Evolutionary conservation across 225 moss, liverwort and hornwort genomes (phyloP).

Genomic region (Anthoceros angustus): DNA sequence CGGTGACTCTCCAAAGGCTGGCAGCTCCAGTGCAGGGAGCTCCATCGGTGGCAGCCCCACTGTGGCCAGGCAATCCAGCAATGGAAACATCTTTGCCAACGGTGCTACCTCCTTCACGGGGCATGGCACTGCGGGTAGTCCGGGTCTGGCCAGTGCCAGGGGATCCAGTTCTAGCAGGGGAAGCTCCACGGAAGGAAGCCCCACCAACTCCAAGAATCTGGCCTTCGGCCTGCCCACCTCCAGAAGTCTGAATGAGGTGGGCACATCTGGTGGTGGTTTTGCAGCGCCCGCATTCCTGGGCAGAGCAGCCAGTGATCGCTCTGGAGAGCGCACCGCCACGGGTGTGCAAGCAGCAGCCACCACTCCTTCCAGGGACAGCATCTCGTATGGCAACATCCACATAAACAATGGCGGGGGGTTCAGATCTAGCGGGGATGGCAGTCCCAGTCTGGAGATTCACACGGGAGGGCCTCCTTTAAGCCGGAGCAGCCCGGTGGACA

Average conservation of each 20-base stretch:
- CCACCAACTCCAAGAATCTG: background rate
- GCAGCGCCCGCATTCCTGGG: background rate
- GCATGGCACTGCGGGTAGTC: too few species aligned
- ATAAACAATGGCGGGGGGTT: background rate
- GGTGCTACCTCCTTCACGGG: background rate
- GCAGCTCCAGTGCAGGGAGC: background rate
- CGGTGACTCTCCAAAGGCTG: background rate
- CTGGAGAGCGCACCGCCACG: background rate
- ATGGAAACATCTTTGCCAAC: background rate
- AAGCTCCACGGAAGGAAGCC: background rate
- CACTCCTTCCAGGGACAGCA: background rate
- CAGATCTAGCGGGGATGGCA: background rate
- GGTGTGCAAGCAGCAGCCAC: background rate
- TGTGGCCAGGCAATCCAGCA: background rate
- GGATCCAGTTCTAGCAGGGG: background rate
- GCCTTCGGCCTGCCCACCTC: background rate
- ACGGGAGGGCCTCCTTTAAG: background rate
- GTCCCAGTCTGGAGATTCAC: background rate
- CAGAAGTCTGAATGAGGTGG: background rate
- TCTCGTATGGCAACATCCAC: background rate
- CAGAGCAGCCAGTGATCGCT: background rate
- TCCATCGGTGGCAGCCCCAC: conserved; percentile 1
- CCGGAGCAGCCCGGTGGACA: background rate
- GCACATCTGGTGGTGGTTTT: background rate
- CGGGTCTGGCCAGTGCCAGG: too few species aligned